A percentile compares a stretch with the other conserved stretches of the same genome.
These are phyloP conservation scores for Adansonia gregorii DNA, from an alignment of 441 rosid genomes.

Conservation along the genomic window DNA sequence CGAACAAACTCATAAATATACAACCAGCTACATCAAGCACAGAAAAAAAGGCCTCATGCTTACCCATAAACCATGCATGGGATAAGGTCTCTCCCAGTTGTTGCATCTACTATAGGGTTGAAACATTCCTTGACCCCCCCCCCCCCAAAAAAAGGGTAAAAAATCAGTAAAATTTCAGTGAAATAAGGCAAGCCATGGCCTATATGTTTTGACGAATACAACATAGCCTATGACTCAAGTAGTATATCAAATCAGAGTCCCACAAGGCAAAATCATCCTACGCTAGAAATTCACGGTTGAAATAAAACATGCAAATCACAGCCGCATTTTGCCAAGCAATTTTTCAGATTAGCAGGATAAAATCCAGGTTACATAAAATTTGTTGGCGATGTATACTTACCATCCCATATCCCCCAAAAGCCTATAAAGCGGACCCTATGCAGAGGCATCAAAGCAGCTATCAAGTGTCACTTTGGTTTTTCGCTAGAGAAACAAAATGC, in stretches of 20 bases:
- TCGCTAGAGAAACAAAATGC: neutral
- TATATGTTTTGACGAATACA: neutral
- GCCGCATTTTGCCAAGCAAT: conserved; percentile 15
- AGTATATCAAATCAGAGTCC: conserved; percentile 9
- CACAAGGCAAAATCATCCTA: neutral
- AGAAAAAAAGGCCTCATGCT: conserved; percentile 20
- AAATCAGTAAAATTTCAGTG: neutral
- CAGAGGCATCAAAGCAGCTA: neutral
- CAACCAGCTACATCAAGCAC: neutral
- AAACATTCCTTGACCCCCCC: conserved; percentile 45
- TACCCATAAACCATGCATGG: conserved; percentile 66
- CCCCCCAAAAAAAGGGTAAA: no score
- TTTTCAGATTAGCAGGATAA: neutral
- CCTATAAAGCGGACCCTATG: neutral
- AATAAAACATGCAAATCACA: conserved; percentile 2
- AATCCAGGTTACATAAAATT: neutral
- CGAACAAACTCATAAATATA: neutral
- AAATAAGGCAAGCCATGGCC: neutral
- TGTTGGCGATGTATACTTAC: neutral
- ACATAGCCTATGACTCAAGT: neutral
- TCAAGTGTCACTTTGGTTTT: neutral
- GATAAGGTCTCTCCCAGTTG: conserved; percentile 53
- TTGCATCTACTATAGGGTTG: conserved; percentile 55
- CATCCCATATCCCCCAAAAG: neutral
- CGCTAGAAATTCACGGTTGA: neutral